Percentiles rank a stretch among this genome's conserved stretches.
phyloP scores from a whole-genome alignment of 805 yeast species.

The Monosporozyma yasuniensis region DNA sequence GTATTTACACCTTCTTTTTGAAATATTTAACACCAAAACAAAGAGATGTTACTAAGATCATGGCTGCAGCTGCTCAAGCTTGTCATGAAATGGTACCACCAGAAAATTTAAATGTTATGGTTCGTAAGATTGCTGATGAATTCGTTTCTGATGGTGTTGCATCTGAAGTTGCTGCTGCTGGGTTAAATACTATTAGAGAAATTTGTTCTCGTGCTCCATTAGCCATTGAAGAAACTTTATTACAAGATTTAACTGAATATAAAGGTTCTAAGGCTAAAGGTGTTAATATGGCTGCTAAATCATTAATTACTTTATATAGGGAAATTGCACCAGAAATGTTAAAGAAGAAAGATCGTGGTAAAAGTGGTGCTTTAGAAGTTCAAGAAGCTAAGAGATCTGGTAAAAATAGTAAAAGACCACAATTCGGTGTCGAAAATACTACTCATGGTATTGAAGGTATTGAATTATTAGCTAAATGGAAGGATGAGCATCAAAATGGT shows the following conservation, averaged over 20 bases:
- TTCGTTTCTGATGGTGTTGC: slow-evolving; percentile 98
- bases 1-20: slow-evolving; percentile 79
- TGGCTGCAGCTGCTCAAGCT: slow-evolving; percentile 97
- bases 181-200: slow-evolving; percentile 90
- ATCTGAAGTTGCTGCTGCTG: slow-evolving; percentile 96
- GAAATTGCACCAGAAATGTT: slow-evolving; percentile 97
- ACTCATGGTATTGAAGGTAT: slow-evolving; percentile 81
- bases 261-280: slow-evolving; percentile 90
- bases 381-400: slow-evolving; percentile 50
- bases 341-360: slow-evolving; percentile 84
- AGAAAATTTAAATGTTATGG: slow-evolving; percentile 68
- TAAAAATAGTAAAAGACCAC: slow-evolving; percentile 30
- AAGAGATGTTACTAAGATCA: slow-evolving; percentile 83
- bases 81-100: slow-evolving; percentile 97
- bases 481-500: slow-evolving; percentile 39
- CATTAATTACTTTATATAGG: slow-evolving; percentile 76
- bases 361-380: slow-evolving; percentile 75
- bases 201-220: slow-evolving; percentile 88
- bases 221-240: slow-evolving; percentile 78
- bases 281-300: slow-evolving; percentile 89
- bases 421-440: slow-evolving; percentile 66
- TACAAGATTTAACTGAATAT: slow-evolving; percentile 85
- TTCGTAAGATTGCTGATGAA: slow-evolving; percentile 92
- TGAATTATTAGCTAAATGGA: slow-evolving; percentile 83
- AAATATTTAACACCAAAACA: slow-evolving; percentile 93